These are phyloP conservation scores for Pythium inflatum DNA, from an alignment of 352 stramenopile genomes.

Conservation along the genomic window DNA sequence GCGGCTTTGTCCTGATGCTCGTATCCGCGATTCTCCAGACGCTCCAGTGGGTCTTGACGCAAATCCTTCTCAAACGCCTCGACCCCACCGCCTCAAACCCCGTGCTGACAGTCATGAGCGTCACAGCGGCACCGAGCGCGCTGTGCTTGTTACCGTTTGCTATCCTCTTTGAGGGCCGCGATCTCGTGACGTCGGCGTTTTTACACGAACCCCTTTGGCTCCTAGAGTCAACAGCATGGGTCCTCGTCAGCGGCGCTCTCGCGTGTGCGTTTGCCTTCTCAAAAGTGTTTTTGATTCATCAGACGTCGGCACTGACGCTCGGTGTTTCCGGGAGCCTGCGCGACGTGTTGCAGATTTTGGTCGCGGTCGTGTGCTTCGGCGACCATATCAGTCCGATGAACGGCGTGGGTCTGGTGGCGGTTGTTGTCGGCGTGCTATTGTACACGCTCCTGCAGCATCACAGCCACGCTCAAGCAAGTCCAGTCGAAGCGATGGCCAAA, in stretches of 20 bases:
- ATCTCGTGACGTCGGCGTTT: slow-evolving; percentile 65
- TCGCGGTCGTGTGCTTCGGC: slow-evolving; percentile 78
- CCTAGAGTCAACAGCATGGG: slow-evolving; percentile 57
- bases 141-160: slow-evolving; percentile 74
- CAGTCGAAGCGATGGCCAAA: background rate
- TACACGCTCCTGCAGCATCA: slow-evolving; percentile 76
- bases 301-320: slow-evolving; percentile 82
- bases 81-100: slow-evolving; percentile 53
- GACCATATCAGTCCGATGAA: slow-evolving; percentile 71
- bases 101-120: slow-evolving; percentile 82
- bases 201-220: slow-evolving; percentile 52
- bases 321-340: slow-evolving; percentile 80
- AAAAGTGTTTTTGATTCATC: slow-evolving; percentile 82
- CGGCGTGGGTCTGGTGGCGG: slow-evolving; percentile 62
- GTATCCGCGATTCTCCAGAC: slow-evolving; percentile 71
- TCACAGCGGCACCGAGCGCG: slow-evolving; percentile 78
- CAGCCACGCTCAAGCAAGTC: background rate
- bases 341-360: slow-evolving; percentile 78
- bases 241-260: slow-evolving; percentile 63
- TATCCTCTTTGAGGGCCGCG: slow-evolving; percentile 49
- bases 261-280: slow-evolving; percentile 78
- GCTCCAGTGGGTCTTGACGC: slow-evolving; percentile 82
- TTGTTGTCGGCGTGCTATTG: slow-evolving; percentile 69
- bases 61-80: slow-evolving; percentile 76
- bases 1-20: slow-evolving; percentile 78